phyloP scores from a whole-genome alignment of 2,329 filamentous ascomycete genomes.

The Claviceps humidiphila region DNA sequence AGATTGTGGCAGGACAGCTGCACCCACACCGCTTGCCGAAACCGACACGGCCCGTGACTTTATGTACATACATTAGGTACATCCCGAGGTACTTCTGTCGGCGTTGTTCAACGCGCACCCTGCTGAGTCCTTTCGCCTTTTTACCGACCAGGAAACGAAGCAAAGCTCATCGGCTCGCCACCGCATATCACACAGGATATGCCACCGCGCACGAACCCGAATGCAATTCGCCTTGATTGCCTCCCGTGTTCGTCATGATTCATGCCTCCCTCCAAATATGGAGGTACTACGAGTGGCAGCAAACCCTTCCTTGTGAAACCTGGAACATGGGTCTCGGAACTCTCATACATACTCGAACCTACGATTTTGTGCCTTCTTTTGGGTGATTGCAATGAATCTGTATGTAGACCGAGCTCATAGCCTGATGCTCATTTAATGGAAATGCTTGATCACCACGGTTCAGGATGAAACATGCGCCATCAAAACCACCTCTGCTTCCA shows the following conservation, averaged over 20 bases:
- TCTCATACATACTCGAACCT: no score
- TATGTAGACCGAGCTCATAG: background rate
- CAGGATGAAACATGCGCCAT: background rate
- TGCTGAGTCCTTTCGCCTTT: no score
- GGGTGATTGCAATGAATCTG: background rate
- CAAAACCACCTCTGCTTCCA: background rate
- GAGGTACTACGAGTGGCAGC: background rate
- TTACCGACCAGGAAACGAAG: no score
- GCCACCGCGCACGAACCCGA: background rate
- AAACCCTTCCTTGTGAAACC: background rate
- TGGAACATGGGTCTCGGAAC: background rate
- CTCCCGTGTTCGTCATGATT: background rate
- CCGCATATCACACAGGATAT: background rate
- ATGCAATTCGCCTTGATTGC: background rate
- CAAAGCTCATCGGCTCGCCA: background rate
- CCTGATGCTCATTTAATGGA: background rate
- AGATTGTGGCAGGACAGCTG: background rate
- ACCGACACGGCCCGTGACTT: background rate
- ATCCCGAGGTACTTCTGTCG: no score
- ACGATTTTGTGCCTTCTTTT: background rate
- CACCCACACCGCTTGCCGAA: background rate
- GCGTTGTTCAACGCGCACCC: no score
- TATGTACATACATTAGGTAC: no score
- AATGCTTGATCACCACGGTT: background rate
- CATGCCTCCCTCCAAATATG: background rate